Conservation (phyloP, 208 protist genomes). For the Leptomonas pyrrhocoris region DNA sequence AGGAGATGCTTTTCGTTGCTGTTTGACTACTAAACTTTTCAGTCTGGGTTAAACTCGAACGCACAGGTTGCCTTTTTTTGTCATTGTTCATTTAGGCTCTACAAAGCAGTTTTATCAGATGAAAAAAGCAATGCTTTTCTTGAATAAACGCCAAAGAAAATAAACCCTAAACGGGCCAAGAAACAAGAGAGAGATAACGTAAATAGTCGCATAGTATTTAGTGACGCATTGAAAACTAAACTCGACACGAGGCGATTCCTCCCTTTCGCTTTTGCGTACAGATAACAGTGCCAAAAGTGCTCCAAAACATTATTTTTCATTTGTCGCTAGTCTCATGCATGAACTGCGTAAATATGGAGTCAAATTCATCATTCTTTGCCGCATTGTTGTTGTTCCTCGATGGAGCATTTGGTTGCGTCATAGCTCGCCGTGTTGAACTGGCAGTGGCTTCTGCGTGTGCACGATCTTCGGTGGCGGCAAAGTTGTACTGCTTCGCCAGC, state of each 20-base stretch:
- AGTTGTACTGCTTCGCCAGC: conserved; percentile 37
- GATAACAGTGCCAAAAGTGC: too few species aligned
- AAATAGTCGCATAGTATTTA: background rate
- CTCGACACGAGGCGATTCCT: too few species aligned
- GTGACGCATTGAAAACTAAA: too few species aligned
- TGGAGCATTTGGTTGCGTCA: background rate
- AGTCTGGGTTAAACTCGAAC: background rate
- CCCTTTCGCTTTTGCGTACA: too few species aligned
- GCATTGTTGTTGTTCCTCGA: background rate
- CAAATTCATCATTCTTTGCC: conserved; percentile 20
- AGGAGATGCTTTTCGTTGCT: background rate
- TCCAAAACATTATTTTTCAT: background rate
- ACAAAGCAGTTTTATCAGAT: conserved; percentile 15
- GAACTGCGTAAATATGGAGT: conserved; percentile 31
- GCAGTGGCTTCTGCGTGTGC: conserved; percentile 5
- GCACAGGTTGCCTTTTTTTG: background rate
- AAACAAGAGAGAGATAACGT: background rate
- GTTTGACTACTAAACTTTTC: background rate
- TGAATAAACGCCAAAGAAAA: background rate
- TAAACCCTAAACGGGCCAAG: too few species aligned
- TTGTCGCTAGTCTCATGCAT: conserved; percentile 9
- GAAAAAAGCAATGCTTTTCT: background rate
- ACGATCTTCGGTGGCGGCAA: conserved; percentile 23
- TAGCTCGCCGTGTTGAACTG: conserved; percentile 13
- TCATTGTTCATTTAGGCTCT: background rate